Evolutionary conservation across 345 rosid genomes (phyloP).

Genomic region (Dimocarpus longan): DNA sequence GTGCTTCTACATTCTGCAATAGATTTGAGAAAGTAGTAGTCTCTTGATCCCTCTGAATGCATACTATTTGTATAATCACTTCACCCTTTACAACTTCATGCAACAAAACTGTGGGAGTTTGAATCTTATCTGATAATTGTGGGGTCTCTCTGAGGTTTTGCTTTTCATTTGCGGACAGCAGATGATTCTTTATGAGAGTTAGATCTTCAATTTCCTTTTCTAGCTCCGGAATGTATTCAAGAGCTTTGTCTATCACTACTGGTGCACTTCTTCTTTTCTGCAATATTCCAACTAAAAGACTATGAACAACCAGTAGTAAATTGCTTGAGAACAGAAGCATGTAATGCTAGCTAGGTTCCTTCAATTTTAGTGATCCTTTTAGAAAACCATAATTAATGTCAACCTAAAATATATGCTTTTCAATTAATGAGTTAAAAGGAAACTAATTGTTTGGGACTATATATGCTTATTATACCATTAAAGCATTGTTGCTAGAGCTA

Average conservation of each 20-base stretch:
- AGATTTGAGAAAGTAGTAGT: slow-evolving; percentile 19
- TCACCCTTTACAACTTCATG: slow-evolving; percentile 36
- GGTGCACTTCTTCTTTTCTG: slow-evolving; percentile 40
- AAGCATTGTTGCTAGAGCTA: too few species aligned
- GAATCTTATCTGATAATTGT: neutral
- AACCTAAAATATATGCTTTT: too few species aligned
- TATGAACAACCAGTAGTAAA: neutral
- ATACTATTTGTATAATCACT: slow-evolving; percentile 30
- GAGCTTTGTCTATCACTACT: slow-evolving; percentile 28
- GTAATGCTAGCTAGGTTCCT: too few species aligned
- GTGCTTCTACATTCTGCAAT: slow-evolving; percentile 34
- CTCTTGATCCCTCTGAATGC: slow-evolving; percentile 15
- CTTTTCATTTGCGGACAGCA: slow-evolving; percentile 15
- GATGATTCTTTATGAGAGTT: slow-evolving; percentile 28
- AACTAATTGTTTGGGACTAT: too few species aligned
- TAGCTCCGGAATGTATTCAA: slow-evolving; percentile 42
- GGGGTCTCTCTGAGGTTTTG: neutral
- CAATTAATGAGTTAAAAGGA: too few species aligned
- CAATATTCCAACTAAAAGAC: neutral
- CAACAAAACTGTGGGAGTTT: slow-evolving; percentile 25
- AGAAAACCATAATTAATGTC: too few species aligned
- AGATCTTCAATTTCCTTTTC: slow-evolving; percentile 35
- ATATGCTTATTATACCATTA: too few species aligned
- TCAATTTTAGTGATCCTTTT: too few species aligned
- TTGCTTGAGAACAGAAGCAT: neutral